Conservation (phyloP, 768 basidiomycete genomes). For the Mrakia gelida region DNA sequence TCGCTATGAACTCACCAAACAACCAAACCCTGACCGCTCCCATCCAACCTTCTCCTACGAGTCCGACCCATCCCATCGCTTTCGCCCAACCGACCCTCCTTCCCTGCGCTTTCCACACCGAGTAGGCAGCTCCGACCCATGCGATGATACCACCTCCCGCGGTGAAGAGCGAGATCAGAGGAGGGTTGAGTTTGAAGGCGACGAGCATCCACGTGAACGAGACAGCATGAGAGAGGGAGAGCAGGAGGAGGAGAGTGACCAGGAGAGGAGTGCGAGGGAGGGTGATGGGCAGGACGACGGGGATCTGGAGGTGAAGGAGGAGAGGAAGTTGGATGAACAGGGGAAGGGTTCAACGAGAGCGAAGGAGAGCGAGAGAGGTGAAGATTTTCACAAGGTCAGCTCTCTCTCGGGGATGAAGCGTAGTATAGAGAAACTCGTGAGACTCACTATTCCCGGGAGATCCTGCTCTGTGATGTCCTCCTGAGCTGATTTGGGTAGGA, state of each 20-base stretch:
- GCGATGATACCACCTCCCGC: not conserved
- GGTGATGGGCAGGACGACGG: slow-evolving; percentile 12
- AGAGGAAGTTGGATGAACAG: not conserved
- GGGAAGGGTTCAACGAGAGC: not conserved
- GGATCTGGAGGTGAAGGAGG: not conserved
- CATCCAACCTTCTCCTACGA: slow-evolving; percentile 19
- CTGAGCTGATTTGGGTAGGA: not conserved
- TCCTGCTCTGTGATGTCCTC: not conserved
- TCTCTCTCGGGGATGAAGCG: not conserved
- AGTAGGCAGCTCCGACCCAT: not conserved
- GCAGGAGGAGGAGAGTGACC: slow-evolving; percentile 11
- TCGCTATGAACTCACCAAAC: slow-evolving; percentile 18
- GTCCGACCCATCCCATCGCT: slow-evolving; percentile 19
- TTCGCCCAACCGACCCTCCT: slow-evolving; percentile 21
- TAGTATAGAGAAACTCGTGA: not conserved
- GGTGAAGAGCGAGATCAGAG: slow-evolving; percentile 9
- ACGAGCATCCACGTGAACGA: slow-evolving; percentile 23
- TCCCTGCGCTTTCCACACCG: not conserved
- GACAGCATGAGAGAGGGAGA: slow-evolving; percentile 3
- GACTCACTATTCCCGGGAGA: not conserved
- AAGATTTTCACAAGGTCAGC: not conserved
- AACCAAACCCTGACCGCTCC: slow-evolving; percentile 8
- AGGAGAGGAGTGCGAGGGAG: slow-evolving; percentile 8
- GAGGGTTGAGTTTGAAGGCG: slow-evolving; percentile 13
- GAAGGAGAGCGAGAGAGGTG: not conserved